A percentile compares a stretch with the other conserved stretches of the same genome.
Conservation (phyloP, 345 rosid genomes). For the Dipteronia dyeriana region DNA sequence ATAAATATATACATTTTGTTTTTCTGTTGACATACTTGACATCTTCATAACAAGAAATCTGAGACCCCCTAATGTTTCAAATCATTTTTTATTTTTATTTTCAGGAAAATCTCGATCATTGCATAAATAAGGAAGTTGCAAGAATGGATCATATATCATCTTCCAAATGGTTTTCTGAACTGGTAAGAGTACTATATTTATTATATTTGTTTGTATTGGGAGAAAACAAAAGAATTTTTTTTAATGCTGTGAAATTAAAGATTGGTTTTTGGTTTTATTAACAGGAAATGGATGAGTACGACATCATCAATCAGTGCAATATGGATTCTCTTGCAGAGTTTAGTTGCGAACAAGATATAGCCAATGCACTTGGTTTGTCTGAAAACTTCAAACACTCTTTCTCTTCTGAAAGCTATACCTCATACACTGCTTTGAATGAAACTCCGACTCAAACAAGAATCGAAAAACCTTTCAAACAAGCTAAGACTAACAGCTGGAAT, state of each 20-base stretch:
- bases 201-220: too few relatives aligned
- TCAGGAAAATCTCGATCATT: neutral
- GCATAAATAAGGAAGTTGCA: neutral
- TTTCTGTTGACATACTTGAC: too few relatives aligned
- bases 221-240: too few relatives aligned
- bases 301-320: constrained; percentile 41
- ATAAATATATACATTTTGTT: neutral
- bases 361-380: constrained; percentile 10
- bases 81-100: neutral
- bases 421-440: constrained; percentile 22
- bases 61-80: neutral
- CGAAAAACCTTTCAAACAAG: constrained; percentile 31
- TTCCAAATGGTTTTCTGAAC: constrained; percentile 50
- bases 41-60: neutral
- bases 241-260: neutral
- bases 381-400: constrained; percentile 27
- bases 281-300: constrained; percentile 48
- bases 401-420: constrained; percentile 37
- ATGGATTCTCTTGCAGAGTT: constrained; percentile 34
- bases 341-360: constrained; percentile 23
- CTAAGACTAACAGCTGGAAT: constrained; percentile 32
- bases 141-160: constrained; percentile 34
- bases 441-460: constrained; percentile 16
- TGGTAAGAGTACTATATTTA: constrained; percentile 29
- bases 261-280: neutral